Evolutionary conservation across 805 yeast genomes (phyloP), one percentile per base, ranked within the genome.

Genomic region (Komagataella mondaviorum): DNA sequence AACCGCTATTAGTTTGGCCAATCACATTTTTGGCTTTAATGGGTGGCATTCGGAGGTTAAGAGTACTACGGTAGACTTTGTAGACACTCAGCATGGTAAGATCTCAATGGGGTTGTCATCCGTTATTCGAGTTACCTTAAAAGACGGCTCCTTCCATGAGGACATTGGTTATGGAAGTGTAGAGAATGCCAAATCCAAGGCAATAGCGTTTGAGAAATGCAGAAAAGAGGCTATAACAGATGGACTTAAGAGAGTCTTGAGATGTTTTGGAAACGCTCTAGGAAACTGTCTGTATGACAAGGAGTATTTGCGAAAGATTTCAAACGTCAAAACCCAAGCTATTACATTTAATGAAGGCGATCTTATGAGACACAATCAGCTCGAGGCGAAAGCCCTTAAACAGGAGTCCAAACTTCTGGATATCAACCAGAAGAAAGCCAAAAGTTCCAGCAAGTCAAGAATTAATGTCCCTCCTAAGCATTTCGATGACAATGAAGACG

Each of bases 261-360:
- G 95, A 55, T 81, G 84, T 55, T 87, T 88, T 60, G 96, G 95
- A 44, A 78, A 83, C 56, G 81, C 86, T 0, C 66, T 86, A 60
- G 95, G 95, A 1, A 86, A 86, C 59, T 86, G 95, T 65, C 73
- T 86, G n/a, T 86, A 86, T 59, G 95, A 86, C 61, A 82, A 82
- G 58, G 80, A 78, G 49, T 83, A 81, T 53, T 63, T 84, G 46
- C 71, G 72, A 44, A 69, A 75, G 53, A 71, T 81, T 51, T 69
- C 71, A 48, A 71, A 72, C 51, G 72, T 77, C 47, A 63, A 64
- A 47, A 65, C 64, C 17, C 60, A 63, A 3, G 67, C 68, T 1
- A 47, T 50, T 8, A 53, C 53, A 1, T 63, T 67, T 44, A 65
- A 63, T 44, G 70, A 64, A 47, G 61, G 58, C 4, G 58, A 59